Evolutionary conservation across 2,329 filamentous ascomycete species (phyloP).

Genomic region (Chalaropsis ovoidea): DNA sequence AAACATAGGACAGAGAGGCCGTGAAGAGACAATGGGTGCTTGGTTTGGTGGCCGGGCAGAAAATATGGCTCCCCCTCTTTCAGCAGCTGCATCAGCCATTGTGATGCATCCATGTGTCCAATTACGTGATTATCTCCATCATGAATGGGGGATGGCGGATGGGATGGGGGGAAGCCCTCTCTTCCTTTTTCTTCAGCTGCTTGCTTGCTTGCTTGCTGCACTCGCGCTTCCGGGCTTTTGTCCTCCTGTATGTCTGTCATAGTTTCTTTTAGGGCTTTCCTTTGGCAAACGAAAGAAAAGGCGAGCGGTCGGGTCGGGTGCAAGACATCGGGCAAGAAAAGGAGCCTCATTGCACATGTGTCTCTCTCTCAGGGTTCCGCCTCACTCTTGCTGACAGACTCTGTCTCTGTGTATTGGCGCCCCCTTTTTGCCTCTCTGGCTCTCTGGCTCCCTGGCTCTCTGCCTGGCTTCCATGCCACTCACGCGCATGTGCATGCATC

Average conservation of each 20-base stretch:
- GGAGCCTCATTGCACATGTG: not conserved
- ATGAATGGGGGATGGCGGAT: not conserved
- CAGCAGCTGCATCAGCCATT: not conserved
- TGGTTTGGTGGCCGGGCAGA: not conserved
- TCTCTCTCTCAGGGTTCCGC: not conserved
- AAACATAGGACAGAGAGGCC: not conserved
- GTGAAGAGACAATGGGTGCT: too few relatives aligned
- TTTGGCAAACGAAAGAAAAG: not conserved
- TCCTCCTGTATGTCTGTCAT: not conserved
- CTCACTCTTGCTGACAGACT: not conserved
- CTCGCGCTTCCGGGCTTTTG: not conserved
- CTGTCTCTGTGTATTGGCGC: not conserved
- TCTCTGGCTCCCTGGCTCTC: not conserved
- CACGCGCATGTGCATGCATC: constrained; percentile 9
- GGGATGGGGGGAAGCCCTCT: not conserved
- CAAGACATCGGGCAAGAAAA: not conserved
- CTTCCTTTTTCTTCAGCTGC: not conserved
- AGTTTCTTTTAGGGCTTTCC: not conserved
- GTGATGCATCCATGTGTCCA: not conserved
- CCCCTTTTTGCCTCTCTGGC: not conserved
- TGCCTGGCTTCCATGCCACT: not conserved
- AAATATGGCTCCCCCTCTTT: constrained; percentile 4
- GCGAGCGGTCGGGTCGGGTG: not conserved
- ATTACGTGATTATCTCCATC: not conserved
- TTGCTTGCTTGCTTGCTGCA: not conserved